Conservation (phyloP, 331 rosid genomes). For the Malus hybrid region DNA sequence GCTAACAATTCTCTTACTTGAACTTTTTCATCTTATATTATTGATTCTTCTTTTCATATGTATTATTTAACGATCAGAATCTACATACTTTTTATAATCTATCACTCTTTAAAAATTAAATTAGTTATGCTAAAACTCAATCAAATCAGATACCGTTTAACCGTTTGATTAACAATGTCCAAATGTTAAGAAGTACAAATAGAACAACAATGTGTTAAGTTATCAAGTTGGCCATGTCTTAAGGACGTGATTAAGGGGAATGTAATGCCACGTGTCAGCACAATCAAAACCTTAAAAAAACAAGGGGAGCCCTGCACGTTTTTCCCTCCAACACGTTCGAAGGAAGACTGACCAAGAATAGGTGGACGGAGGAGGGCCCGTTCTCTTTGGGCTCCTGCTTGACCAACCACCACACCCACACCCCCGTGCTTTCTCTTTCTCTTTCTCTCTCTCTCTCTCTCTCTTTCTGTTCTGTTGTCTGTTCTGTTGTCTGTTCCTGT, state of each 20-base stretch:
- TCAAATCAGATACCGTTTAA: too few relatives aligned
- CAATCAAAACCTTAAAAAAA: background rate
- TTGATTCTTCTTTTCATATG: too few relatives aligned
- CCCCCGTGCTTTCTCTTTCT: too few relatives aligned
- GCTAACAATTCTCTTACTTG: too few relatives aligned
- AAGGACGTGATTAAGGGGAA: background rate
- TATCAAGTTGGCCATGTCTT: background rate
- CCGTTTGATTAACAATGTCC: background rate
- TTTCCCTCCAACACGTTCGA: conserved; percentile 47
- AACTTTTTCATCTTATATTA: too few relatives aligned
- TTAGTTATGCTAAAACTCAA: too few relatives aligned
- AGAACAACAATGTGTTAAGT: background rate
- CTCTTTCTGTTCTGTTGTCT: too few relatives aligned
- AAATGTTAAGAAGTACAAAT: too few relatives aligned
- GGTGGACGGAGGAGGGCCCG: conserved; percentile 51
- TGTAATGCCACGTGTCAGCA: background rate
- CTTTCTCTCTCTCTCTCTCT: too few relatives aligned
- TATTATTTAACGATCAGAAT: too few relatives aligned
- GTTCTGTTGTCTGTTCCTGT: too few relatives aligned
- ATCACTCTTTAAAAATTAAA: too few relatives aligned
- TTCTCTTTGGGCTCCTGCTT: conserved; percentile 33
- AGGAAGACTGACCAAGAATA: conserved; percentile 11
- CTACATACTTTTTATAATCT: accelerated
- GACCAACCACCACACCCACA: background rate
- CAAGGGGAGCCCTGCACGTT: conserved; percentile 8